These are phyloP conservation scores for Apiotrichum mycotoxinovorans DNA, from an alignment of 1,284 basidiomycete genomes.

Conservation along the genomic window DNA sequence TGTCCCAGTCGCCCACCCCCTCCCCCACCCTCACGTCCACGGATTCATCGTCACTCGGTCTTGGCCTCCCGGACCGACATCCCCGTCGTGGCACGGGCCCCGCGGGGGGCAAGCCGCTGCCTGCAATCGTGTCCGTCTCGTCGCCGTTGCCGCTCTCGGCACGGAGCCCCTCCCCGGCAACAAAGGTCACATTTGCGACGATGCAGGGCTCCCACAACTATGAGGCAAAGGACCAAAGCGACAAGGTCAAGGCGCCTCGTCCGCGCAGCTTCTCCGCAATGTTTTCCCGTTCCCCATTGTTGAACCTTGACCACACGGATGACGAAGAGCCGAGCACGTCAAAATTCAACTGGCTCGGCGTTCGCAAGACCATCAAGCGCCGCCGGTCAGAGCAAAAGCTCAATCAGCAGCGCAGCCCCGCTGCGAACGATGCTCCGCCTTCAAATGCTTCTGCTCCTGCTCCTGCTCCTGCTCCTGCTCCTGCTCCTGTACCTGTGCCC, in stretches of 20 bases:
- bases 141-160: conserved; percentile 38
- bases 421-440: too few relatives aligned
- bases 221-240: conserved; percentile 17
- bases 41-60: conserved; percentile 18
- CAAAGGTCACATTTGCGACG: conserved; percentile 33
- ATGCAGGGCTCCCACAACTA: conserved; percentile 13
- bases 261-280: conserved; percentile 41
- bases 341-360: conserved; percentile 44
- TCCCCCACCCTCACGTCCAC: neutral
- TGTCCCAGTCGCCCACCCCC: neutral
- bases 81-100: conserved; percentile 1
- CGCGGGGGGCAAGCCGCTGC: neutral
- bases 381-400: conserved; percentile 33
- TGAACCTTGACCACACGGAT: conserved; percentile 4
- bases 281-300: conserved; percentile 24
- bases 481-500: too few relatives aligned
- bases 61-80: conserved; percentile 33
- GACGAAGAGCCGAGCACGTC: conserved; percentile 12
- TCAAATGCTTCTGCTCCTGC: too few relatives aligned
- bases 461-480: too few relatives aligned
- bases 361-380: conserved; percentile 35
- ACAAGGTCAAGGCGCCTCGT: conserved; percentile 25
- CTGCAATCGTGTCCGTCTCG: conserved; percentile 30
- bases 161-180: conserved; percentile 23
- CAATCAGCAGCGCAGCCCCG: conserved; percentile 2